A percentile compares a stretch with the other conserved stretches of the same genome.
These are phyloP conservation scores for Diplodia sapinea DNA, from an alignment of 2,329 filamentous ascomycete genomes.

Conservation along the genomic window DNA sequence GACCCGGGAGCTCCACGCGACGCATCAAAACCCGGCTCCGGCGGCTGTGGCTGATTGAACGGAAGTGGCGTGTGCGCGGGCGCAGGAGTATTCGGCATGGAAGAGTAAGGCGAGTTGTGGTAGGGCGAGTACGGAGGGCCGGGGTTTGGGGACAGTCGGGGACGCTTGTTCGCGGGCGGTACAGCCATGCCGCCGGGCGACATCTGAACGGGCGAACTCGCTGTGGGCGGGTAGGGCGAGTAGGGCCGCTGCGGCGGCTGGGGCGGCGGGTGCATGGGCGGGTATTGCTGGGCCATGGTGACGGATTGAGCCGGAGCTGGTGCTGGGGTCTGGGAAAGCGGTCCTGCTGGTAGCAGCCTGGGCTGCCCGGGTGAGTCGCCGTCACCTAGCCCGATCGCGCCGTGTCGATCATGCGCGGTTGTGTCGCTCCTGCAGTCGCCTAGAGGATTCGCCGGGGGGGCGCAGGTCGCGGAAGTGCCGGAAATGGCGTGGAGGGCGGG, in stretches of 20 bases:
- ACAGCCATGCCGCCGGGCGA: conserved; percentile 62
- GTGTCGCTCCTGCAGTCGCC: not conserved
- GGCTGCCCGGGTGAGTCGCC: conserved; percentile 24
- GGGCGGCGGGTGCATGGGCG: conserved; percentile 44
- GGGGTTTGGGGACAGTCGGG: conserved; percentile 56
- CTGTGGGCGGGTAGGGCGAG: conserved; percentile 57
- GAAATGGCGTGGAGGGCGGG: not conserved
- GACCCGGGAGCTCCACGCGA: conserved; percentile 47
- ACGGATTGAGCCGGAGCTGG: conserved; percentile 6
- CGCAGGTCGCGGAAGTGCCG: not conserved
- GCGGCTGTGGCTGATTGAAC: conserved; percentile 61
- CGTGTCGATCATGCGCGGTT: conserved; percentile 27
- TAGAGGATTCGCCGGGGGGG: not conserved
- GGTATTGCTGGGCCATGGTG: conserved; percentile 38
- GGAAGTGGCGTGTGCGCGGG: conserved; percentile 40
- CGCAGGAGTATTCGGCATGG: conserved; percentile 43
- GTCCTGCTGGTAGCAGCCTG: conserved; percentile 23
- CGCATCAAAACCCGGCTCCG: conserved; percentile 32
- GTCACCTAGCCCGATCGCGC: conserved; percentile 23
- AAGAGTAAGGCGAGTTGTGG: conserved; percentile 50
- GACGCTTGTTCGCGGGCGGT: conserved; percentile 68
- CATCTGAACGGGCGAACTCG: conserved; percentile 44
- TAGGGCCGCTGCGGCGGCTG: conserved; percentile 60
- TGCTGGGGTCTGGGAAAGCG: conserved; percentile 7
- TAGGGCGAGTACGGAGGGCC: conserved; percentile 56